Conservation (phyloP, 345 rosid genomes). For the Salix purpurea region DNA sequence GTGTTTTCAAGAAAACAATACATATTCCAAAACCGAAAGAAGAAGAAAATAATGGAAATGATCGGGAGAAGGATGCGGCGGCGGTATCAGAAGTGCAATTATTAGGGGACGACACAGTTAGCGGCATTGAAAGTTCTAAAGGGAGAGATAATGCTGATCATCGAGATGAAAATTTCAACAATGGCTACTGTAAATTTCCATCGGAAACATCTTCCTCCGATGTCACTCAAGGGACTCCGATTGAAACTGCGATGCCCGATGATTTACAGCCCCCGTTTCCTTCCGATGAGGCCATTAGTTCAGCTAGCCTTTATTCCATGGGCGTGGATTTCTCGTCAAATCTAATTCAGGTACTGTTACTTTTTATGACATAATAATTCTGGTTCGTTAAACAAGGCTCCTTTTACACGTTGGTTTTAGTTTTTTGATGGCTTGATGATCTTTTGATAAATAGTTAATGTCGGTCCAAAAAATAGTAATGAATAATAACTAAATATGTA, state of each 20-base stretch:
- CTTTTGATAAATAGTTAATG: not conserved
- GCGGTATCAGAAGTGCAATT: constrained; percentile 21
- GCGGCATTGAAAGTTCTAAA: constrained; percentile 12
- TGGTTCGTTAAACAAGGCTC: not conserved
- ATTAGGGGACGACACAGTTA: constrained; percentile 4
- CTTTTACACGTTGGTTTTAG: not conserved
- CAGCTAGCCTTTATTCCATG: constrained; percentile 20
- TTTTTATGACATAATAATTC: too few species aligned
- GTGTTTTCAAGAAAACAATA: constrained; percentile 60
- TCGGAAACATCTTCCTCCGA: constrained; percentile 45
- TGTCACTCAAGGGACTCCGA: constrained; percentile 22
- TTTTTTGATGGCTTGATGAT: not conserved
- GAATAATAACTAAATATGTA: not conserved
- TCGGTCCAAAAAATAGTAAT: not conserved
- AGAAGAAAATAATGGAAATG: constrained; percentile 4
- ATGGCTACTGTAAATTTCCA: constrained; percentile 23
- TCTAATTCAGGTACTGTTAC: constrained; percentile 36
- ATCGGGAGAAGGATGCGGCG: constrained; percentile 9
- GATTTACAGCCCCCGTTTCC: constrained; percentile 11
- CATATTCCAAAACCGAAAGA: constrained; percentile 42
- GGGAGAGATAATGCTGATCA: constrained; percentile 15
- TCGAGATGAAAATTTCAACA: constrained; percentile 27
- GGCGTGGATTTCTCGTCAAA: constrained; percentile 43
- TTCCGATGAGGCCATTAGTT: constrained; percentile 65
- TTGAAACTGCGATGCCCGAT: constrained; percentile 4